Conservation (phyloP, 108 stramenopile genomes). For the Hondaea fermentalgiana region DNA sequence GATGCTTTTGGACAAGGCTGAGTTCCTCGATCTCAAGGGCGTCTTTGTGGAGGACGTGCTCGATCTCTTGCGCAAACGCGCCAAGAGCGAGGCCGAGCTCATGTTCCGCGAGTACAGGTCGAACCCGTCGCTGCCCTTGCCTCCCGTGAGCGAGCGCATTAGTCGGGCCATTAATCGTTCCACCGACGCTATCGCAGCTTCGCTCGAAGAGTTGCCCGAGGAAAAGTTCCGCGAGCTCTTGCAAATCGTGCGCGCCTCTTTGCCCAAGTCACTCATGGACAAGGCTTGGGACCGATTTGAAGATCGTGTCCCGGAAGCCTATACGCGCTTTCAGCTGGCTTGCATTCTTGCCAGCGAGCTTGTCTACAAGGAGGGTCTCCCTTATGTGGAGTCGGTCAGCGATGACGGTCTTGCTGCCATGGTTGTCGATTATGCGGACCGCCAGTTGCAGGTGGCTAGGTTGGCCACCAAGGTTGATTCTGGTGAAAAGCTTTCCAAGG, state of each 20-base stretch:
- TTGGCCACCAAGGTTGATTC: background rate
- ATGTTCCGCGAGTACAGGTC: slow-evolving; percentile 83
- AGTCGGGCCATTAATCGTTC: background rate
- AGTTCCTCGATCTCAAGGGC: slow-evolving; percentile 82
- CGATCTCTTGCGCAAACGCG: slow-evolving; percentile 67
- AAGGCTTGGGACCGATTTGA: background rate
- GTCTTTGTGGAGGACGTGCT: slow-evolving; percentile 84
- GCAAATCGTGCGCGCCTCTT: background rate
- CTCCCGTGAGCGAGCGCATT: background rate
- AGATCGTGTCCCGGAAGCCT: background rate
- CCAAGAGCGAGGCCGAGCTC: slow-evolving; percentile 83
- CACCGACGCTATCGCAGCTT: background rate
- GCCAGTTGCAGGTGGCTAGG: background rate
- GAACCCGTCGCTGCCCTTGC: background rate
- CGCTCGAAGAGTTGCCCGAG: background rate
- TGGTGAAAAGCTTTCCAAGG: background rate
- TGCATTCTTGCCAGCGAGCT: slow-evolving; percentile 2
- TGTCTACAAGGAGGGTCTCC: background rate
- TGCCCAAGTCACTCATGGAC: background rate
- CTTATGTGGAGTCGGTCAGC: background rate
- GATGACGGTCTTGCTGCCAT: background rate
- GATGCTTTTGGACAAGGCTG: slow-evolving; percentile 78
- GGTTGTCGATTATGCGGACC: background rate
- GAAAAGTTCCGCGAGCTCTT: background rate
- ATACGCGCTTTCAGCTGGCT: background rate